Base-by-base conservation (phyloP, 129 eudicot species). In the Escallonia herrerae region DNA sequence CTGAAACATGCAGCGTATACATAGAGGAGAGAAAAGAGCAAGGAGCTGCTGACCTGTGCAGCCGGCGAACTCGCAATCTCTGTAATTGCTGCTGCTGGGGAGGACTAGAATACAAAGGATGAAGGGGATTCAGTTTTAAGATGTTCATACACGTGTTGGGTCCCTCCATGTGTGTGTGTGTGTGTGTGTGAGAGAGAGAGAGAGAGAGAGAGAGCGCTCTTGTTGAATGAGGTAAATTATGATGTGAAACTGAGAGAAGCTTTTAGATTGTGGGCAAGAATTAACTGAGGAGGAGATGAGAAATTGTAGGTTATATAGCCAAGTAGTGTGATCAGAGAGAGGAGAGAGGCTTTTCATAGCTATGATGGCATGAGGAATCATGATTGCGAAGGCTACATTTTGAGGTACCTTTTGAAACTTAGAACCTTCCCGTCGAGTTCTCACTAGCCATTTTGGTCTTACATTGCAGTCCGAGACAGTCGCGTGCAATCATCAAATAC, bases 331-430 rank as follows among this genome's bases (percentile, higher is more conserved):
- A 11, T 4, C 40, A 15, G 56, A 64, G 57, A 49, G 68, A 64
- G 68, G 68, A 70, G 56, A n/a, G 7, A 60, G 43, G 54, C 15
- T 7, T 62, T 68, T 48, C 47, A 68, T 46, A 44, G 72, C 43
- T 68, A 78, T 78, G 79, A 78, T 78, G 65, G 67, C 72, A 49
- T 5, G 78, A 56, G 47, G 70, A 62, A 70, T 63, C 58, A 51
- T 68, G 64, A 69, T 68, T 42, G 63, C 56, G 62, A 39, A 3
- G 58, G 59, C 41, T 14, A 15, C 48, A 49, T 38, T 33, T 40
- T 39, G 3, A 65, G 13, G 4, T 49, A 5, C 43, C 7, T 52
- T 15, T 52, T 61, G 55, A 55, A 54, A 9, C 40, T 15, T 60
- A 69, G 59, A 49, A 40, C 60, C 60, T 37, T 48, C 64, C 48